A percentile compares a stretch with the other conserved stretches of the same genome.
phyloP scores from a whole-genome alignment of 306 rosid species.

The Benincasa hispida region DNA sequence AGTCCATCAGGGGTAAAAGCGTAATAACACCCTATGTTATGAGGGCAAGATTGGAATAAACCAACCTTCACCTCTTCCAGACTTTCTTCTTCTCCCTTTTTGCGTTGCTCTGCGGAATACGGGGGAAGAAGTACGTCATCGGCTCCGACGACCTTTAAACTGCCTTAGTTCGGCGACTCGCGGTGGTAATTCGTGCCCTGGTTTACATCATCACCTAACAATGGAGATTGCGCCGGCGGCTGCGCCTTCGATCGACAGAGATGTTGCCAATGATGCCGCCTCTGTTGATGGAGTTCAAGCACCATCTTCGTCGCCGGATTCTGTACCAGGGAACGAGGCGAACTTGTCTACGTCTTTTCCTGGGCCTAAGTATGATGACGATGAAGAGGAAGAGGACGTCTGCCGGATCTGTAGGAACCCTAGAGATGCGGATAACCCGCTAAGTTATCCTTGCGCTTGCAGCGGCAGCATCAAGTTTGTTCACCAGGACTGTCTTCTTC shows the following conservation, averaged over 20 bases:
- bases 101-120: neutral
- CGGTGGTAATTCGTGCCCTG: neutral
- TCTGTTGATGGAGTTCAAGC: constrained; percentile 21
- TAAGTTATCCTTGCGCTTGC: constrained; percentile 91
- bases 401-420: constrained; percentile 97
- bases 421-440: constrained; percentile 81
- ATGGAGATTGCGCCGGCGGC: constrained; percentile 84
- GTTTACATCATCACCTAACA: neutral
- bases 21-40: neutral
- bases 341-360: constrained; percentile 17
- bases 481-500: constrained; percentile 95
- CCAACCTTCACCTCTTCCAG: neutral
- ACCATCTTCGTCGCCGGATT: constrained; percentile 30
- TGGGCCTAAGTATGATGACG: constrained; percentile 52
- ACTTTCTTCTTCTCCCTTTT: neutral
- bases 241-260: constrained; percentile 30
- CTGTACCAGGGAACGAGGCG: constrained; percentile 22
- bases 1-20: constrained; percentile 1
- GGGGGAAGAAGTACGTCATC: neutral
- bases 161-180: neutral
- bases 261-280: constrained; percentile 14
- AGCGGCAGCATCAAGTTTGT: constrained; percentile 97
- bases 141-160: constrained; percentile 2
- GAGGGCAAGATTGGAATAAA: constrained; percentile 13
- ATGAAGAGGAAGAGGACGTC: constrained; percentile 94